Percentiles rank a stretch among this genome's conserved stretches.
Evolutionary conservation across 129 eudicot genomes (phyloP).

Genomic region (Flaveria ramosissima): DNA sequence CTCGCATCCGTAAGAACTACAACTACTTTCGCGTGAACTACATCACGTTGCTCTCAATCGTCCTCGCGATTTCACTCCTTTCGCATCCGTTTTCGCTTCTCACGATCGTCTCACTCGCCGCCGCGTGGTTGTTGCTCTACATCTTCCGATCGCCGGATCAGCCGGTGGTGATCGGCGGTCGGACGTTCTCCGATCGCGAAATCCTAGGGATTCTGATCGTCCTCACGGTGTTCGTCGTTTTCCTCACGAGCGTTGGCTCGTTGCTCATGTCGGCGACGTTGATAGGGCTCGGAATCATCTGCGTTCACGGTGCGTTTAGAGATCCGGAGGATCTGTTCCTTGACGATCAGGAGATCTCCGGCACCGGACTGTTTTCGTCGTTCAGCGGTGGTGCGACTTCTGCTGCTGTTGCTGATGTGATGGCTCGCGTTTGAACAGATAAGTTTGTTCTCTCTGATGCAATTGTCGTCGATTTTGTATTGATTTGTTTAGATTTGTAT

Average conservation of each 20-base stretch:
- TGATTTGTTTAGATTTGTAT: slow-evolving; percentile 17
- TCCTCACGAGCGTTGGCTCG: slow-evolving; percentile 72
- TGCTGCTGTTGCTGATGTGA: slow-evolving; percentile 50
- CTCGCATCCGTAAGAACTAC: slow-evolving; percentile 71
- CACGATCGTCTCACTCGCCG: slow-evolving; percentile 50
- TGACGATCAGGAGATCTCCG: slow-evolving; percentile 62
- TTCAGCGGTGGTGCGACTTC: slow-evolving; percentile 52
- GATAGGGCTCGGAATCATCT: slow-evolving; percentile 59
- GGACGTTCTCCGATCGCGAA: slow-evolving; percentile 66
- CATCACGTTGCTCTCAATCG: slow-evolving; percentile 49
- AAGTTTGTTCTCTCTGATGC: slow-evolving; percentile 29
- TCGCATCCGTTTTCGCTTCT: slow-evolving; percentile 72
- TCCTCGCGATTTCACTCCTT: slow-evolving; percentile 71
- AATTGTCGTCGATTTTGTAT: slow-evolving; percentile 12
- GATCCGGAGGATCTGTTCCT: slow-evolving; percentile 82
- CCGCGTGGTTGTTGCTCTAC: slow-evolving; percentile 85
- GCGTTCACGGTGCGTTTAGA: slow-evolving; percentile 81
- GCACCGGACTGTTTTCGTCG: slow-evolving; percentile 56
- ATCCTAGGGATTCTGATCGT: slow-evolving; percentile 47
- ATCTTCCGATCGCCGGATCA: slow-evolving; percentile 74
- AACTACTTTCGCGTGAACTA: slow-evolving; percentile 87
- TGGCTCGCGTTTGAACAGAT: slow-evolving; percentile 47
- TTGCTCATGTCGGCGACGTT: slow-evolving; percentile 63
- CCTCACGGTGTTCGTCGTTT: slow-evolving; percentile 49
- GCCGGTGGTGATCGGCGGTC: slow-evolving; percentile 57